Conservation (phyloP, 2,329 filamentous ascomycete species). For the Pseudogymnoascus sp. region DNA sequence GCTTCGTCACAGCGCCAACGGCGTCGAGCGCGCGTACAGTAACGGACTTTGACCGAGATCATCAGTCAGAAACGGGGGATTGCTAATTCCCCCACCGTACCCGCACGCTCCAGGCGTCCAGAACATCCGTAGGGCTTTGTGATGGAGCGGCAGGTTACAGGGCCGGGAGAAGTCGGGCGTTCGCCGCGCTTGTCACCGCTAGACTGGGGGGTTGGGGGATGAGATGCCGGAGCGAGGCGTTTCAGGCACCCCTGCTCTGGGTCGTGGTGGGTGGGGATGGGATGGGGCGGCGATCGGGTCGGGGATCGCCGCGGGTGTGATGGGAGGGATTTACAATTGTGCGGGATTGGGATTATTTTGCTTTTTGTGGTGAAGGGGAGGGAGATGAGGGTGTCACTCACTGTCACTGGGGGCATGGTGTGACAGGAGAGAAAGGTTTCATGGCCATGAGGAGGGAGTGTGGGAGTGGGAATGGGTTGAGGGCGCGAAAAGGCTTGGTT, state of each 20-base stretch:
- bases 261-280: neutral
- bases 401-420: neutral
- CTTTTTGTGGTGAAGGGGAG: neutral
- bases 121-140: neutral
- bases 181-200: neutral
- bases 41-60: too few relatives aligned
- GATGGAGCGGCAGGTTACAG: neutral
- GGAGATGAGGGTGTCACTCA: neutral
- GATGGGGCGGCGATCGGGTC: conserved; percentile 4
- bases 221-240: conserved; percentile 4
- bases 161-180: neutral
- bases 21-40: neutral
- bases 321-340: neutral
- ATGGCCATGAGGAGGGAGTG: neutral
- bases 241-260: neutral
- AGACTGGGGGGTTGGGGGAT: neutral
- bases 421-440: neutral
- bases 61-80: neutral
- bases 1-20: neutral
- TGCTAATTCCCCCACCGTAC: neutral
- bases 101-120: conserved; percentile 2
- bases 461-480: neutral
- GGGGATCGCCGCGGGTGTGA: neutral
- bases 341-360: neutral
- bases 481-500: neutral